Evolutionary conservation across 345 rosid species (phyloP).

Genomic region (Psidium guajava): DNA sequence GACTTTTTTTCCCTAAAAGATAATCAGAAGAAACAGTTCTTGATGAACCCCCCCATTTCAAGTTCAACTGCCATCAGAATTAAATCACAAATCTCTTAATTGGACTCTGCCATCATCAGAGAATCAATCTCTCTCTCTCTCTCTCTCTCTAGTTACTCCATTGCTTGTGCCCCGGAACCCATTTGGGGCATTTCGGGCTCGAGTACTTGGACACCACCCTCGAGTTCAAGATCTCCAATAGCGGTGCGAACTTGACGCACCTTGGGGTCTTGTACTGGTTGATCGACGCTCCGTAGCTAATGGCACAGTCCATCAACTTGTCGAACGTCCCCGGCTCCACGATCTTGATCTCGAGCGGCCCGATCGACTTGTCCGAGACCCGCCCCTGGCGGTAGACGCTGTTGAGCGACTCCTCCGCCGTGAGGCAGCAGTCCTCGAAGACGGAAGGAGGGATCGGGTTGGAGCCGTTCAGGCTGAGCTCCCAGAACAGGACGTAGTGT

Average conservation of each 20-base stretch:
- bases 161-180: constrained; percentile 88
- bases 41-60: background rate
- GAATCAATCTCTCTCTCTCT: background rate
- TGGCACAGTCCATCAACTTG: constrained; percentile 94
- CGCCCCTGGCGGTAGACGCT: constrained; percentile 94
- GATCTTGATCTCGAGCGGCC: constrained; percentile 82
- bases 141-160: constrained; percentile 37
- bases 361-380: constrained; percentile 77
- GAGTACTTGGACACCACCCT: constrained; percentile 51
- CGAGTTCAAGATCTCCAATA: constrained; percentile 78
- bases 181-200: constrained; percentile 92
- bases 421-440: constrained; percentile 83
- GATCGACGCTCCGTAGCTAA: constrained; percentile 85
- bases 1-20: constrained; percentile 29
- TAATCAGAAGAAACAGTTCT: constrained; percentile 2
- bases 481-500: constrained; percentile 91
- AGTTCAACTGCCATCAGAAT: constrained; percentile 10
- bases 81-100: background rate
- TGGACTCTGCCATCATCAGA: background rate
- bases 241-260: constrained; percentile 89
- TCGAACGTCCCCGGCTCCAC: constrained; percentile 91
- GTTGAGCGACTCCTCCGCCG: constrained; percentile 86
- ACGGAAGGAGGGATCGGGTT: constrained; percentile 87
- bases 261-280: constrained; percentile 97
- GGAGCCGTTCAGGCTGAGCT: constrained; percentile 46